Conservation (phyloP, 495 filamentous ascomycete species). For the Aspergillus sclerotioniger region DNA sequence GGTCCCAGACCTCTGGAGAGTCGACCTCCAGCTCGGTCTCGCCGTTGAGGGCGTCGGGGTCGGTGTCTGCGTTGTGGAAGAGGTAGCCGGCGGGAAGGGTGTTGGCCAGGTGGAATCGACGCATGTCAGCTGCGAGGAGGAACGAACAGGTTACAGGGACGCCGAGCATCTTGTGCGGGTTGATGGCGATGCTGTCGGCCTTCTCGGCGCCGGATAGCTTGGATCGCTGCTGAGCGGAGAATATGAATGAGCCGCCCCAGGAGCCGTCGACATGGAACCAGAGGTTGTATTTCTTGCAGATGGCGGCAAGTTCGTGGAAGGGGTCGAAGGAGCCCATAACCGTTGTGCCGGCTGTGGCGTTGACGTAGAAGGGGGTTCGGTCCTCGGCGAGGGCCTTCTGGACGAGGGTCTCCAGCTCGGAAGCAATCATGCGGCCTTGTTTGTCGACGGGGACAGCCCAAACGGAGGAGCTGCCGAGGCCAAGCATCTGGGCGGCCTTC, state of each 20-base stretch:
- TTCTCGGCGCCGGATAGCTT: constrained; percentile 68
- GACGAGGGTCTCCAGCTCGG: constrained; percentile 61
- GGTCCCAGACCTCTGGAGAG: constrained; percentile 71
- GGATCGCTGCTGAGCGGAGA: constrained; percentile 61
- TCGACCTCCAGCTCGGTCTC: constrained; percentile 32
- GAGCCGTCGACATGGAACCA: constrained; percentile 92
- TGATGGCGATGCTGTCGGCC: constrained; percentile 79
- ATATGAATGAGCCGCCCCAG: constrained; percentile 85
- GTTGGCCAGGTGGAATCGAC: constrained; percentile 75
- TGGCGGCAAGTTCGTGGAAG: constrained; percentile 63
- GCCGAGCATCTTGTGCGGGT: constrained; percentile 96
- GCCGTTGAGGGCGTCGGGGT: constrained; percentile 14
- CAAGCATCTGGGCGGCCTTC: constrained; percentile 84
- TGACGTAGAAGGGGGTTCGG: constrained; percentile 88
- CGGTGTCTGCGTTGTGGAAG: constrained; percentile 61
- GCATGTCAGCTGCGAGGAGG: constrained; percentile 72
- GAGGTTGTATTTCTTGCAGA: constrained; percentile 69
- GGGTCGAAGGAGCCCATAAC: constrained; percentile 90
- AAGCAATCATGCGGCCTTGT: constrained; percentile 66
- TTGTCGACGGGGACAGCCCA: constrained; percentile 72
- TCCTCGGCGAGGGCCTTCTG: constrained; percentile 57
- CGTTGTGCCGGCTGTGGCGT: constrained; percentile 92
- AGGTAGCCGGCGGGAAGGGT: constrained; percentile 85
- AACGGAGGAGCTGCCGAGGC: constrained; percentile 73
- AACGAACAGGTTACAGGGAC: constrained; percentile 89